Conservation (phyloP, 2,329 filamentous ascomycete species). For the Talaromyces funiculosus region DNA sequence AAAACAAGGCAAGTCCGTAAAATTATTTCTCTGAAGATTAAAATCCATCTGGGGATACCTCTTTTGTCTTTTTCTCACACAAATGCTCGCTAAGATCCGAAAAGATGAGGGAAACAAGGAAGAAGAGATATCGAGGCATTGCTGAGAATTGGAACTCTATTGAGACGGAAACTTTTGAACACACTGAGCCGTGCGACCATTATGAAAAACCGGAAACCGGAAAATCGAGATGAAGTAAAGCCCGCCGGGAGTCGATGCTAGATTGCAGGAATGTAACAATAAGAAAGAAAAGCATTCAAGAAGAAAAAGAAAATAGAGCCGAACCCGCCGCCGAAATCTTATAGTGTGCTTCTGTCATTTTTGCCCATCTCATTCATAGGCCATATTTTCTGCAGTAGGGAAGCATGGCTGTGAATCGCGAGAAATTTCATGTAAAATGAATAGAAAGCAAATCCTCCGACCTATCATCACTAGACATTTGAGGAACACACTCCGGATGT, state of each 20-base stretch:
- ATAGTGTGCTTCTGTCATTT: not conserved
- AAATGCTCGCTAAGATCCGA: constrained; percentile 24
- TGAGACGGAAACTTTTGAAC: constrained; percentile 27
- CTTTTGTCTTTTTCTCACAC: constrained; percentile 22
- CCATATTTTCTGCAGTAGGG: not conserved
- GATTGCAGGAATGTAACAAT: not conserved
- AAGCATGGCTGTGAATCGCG: not conserved
- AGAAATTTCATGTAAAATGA: not conserved
- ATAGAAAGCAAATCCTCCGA: not conserved
- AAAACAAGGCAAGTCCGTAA: not conserved
- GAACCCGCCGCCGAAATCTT: not conserved
- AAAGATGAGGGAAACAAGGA: not conserved
- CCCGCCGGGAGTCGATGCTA: constrained; percentile 1
- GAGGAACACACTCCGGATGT: not conserved
- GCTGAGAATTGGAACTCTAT: constrained; percentile 29
- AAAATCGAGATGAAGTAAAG: constrained; percentile 17
- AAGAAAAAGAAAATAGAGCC: not conserved
- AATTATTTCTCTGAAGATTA: not conserved
- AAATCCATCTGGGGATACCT: constrained; percentile 17
- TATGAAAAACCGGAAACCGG: constrained; percentile 19
- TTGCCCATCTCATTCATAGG: not conserved
- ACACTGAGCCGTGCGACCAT: constrained; percentile 26
- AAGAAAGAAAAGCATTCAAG: constrained; percentile 5
- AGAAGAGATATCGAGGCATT: constrained; percentile 14
- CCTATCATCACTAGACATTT: not conserved